A percentile compares a stretch with the other conserved stretches of the same genome.
Evolutionary conservation across 495 filamentous ascomycete genomes (phyloP).

Genomic region (Aspergillus funiculosus): DNA sequence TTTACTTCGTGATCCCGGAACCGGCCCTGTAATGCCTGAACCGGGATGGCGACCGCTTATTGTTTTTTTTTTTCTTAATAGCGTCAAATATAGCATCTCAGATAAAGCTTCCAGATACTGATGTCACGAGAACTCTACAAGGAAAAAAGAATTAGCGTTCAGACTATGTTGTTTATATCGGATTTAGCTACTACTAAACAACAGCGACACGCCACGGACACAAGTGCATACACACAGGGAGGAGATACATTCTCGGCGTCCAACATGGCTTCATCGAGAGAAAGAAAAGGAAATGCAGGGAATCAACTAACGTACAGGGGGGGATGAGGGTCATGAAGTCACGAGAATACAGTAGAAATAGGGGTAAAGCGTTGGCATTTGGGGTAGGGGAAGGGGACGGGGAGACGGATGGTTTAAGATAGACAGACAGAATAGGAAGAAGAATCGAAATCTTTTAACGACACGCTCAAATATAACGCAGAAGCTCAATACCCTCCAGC

Average conservation of each 20-base stretch:
- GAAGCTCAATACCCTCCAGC: constrained; percentile 36
- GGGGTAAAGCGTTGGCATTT: not conserved
- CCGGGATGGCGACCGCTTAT: not conserved
- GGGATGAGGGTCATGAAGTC: not conserved
- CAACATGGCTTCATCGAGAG: constrained; percentile 9
- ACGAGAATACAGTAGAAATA: not conserved
- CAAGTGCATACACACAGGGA: not conserved
- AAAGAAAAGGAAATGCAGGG: not conserved
- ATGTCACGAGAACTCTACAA: too few relatives aligned
- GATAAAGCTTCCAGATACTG: too few relatives aligned
- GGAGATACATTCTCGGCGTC: constrained; percentile 7
- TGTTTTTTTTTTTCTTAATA: too few relatives aligned
- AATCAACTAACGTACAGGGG: constrained; percentile 6
- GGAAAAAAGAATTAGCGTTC: too few relatives aligned
- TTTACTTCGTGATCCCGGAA: not conserved
- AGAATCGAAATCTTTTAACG: constrained; percentile 10
- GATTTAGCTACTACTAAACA: constrained; percentile 6
- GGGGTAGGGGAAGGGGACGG: not conserved
- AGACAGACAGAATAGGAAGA: not conserved
- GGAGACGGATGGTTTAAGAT: not conserved
- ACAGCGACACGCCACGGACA: not conserved
- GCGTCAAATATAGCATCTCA: too few relatives aligned
- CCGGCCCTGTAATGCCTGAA: not conserved
- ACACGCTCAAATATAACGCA: constrained; percentile 5
- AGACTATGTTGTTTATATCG: too few relatives aligned